Evolutionary conservation across 768 basidiomycete genomes (phyloP), one percentile per base, ranked within the genome.

Genomic region (Sarcodon sp.): DNA sequence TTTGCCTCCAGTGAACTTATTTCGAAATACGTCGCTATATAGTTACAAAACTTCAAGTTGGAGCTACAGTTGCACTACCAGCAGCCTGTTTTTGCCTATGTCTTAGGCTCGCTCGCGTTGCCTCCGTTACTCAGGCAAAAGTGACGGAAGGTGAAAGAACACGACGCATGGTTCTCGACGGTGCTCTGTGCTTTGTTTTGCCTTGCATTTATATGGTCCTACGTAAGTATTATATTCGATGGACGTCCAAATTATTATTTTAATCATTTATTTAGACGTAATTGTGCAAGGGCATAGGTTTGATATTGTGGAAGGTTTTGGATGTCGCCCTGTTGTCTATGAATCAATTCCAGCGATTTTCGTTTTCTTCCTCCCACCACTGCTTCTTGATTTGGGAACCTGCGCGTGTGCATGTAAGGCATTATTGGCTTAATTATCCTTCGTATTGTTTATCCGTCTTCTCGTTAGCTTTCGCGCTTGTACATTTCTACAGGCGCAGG

Each of bases 31-130:
- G 44, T 15, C n/a, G 3, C 8, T 21, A 3, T 38, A n/a, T 34
- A 79, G 79, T 71, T 13, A 66, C 67, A 1, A 72, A 71, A 43
- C 54, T 80, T 12, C 62, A 65, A n/a, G 53, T 79, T 18, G 77
- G 68, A 4, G 60, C 65, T 0, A 61, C 62, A 2, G 59, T 71
- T 3, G 76, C 64, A 1, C 61, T 51, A 41, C 50, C 50, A 15
- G 45, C 39, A 7, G 35, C 36, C 18, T 18, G 45, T 10, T 35
- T 50, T 5, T 50, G 50, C 36, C 46, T 50, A 34, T 47, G 50
- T 27, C 46, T 31, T 16, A 10, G 15, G 10, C 36, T 37, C 15
- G 36, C 36, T 15, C 10, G 10, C 10, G 15, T 37, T 37, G 36
- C 10, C 10, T 10, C 10, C 6, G 46, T 37, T 8, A 32, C 44